phyloP scores from a whole-genome alignment of 2,329 filamentous ascomycete species.

The Alternaria gansuensis region DNA sequence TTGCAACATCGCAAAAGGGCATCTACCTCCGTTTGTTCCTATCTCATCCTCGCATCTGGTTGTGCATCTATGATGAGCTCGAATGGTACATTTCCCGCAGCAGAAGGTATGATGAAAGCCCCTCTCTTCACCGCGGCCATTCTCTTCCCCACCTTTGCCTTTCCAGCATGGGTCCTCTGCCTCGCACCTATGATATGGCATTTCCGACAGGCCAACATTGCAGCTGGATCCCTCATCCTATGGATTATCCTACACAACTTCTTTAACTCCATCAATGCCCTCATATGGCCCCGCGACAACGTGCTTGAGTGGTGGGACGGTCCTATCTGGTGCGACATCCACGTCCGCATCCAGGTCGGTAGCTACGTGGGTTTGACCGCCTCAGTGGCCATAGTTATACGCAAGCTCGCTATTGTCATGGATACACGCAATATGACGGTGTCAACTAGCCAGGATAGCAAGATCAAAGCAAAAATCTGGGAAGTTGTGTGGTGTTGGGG shows the following conservation, averaged over 20 bases:
- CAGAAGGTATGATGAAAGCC: slow-evolving; percentile 2
- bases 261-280: slow-evolving; percentile 67
- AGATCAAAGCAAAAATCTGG: slow-evolving; percentile 57
- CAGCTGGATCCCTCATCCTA: slow-evolving; percentile 64
- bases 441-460: slow-evolving; percentile 61
- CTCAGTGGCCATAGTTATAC: slow-evolving; percentile 66
- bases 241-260: slow-evolving; percentile 67
- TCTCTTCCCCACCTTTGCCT: slow-evolving; percentile 60
- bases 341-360: slow-evolving; percentile 66
- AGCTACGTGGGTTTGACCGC: slow-evolving; percentile 63
- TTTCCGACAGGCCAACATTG: slow-evolving; percentile 67
- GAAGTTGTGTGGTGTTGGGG: slow-evolving; percentile 66
- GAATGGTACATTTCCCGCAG: background rate
- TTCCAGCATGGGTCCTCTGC: slow-evolving; percentile 62
- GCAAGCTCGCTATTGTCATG: slow-evolving; percentile 67
- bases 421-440: slow-evolving; percentile 66
- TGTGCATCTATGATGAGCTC: background rate
- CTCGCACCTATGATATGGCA: slow-evolving; percentile 69
- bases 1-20: background rate
- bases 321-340: slow-evolving; percentile 69
- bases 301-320: slow-evolving; percentile 66
- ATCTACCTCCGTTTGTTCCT: background rate
- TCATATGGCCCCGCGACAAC: slow-evolving; percentile 71
- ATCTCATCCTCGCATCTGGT: background rate
- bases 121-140: slow-evolving; percentile 50